phyloP scores from a whole-genome alignment of 768 basidiomycete genomes.

The Hericium erinaceus region DNA sequence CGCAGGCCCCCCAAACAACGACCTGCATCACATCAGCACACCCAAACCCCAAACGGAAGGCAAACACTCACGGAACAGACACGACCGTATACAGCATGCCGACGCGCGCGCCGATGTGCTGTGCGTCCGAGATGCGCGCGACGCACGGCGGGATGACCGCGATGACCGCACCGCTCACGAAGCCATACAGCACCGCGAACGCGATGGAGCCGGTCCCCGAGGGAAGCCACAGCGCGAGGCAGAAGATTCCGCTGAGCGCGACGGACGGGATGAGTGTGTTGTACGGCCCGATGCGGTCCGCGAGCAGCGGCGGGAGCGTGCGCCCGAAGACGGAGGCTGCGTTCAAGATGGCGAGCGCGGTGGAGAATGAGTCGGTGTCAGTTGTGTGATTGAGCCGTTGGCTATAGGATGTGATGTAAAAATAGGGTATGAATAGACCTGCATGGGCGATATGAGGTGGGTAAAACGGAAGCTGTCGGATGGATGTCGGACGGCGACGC shows the following conservation, averaged over 20 bases:
- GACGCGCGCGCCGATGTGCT: constrained; percentile 14
- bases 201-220: constrained; percentile 22
- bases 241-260: background rate
- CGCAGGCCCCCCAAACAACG: background rate
- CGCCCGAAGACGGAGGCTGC: constrained; percentile 21
- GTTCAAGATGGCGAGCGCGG: constrained; percentile 23
- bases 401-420: constrained; percentile 20
- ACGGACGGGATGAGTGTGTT: constrained; percentile 20
- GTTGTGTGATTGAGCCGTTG: constrained; percentile 7
- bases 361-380: constrained; percentile 19
- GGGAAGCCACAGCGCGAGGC: constrained; percentile 16
- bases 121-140: constrained; percentile 7
- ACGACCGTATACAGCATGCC: constrained; percentile 10
- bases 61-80: background rate
- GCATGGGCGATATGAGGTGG: constrained; percentile 7
- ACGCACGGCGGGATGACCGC: constrained; percentile 4
- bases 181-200: constrained; percentile 29
- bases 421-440: constrained; percentile 20
- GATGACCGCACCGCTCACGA: constrained; percentile 21
- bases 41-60: background rate
- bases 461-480: constrained; percentile 4
- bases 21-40: background rate
- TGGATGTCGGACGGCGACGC: background rate
- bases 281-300: constrained; percentile 20
- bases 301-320: constrained; percentile 21